Evolutionary conservation across 2,329 filamentous ascomycete species (phyloP).

Genomic region (Monilinia fructigena): DNA sequence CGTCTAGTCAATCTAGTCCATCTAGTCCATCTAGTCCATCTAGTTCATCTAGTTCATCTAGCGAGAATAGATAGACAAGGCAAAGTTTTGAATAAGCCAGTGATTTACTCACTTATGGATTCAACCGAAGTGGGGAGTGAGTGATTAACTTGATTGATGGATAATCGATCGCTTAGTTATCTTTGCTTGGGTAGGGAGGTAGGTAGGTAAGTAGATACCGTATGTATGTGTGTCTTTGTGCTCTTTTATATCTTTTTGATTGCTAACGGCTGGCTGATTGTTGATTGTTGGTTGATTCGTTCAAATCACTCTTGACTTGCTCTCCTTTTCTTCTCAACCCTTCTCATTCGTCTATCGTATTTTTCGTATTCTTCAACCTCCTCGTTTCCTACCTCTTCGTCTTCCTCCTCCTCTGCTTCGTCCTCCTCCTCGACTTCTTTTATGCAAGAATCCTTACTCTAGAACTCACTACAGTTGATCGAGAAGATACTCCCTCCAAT

Average conservation of each 20-base stretch:
- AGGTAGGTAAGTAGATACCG: no score
- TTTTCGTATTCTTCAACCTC: neutral
- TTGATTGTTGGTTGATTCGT: neutral
- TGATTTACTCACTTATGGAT: neutral
- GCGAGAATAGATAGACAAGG: neutral
- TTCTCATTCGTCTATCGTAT: neutral
- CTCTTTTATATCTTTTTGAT: no score
- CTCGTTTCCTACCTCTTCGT: no score
- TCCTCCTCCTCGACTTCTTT: neutral
- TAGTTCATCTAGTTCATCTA: neutral
- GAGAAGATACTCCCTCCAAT: neutral
- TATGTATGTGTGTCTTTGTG: no score
- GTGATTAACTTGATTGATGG: neutral
- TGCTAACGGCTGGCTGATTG: neutral
- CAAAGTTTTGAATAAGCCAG: neutral
- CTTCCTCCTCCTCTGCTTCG: no score
- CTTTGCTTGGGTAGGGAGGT: neutral
- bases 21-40: neutral
- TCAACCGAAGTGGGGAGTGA: neutral
- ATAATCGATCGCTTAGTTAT: neutral
- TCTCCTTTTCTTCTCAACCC: neutral
- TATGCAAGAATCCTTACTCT: neutral
- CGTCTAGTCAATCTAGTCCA: no score
- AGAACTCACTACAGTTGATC: neutral
- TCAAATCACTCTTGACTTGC: no score